Evolutionary conservation across 768 basidiomycete genomes (phyloP).

Genomic region (Leccinum uliginosum): DNA sequence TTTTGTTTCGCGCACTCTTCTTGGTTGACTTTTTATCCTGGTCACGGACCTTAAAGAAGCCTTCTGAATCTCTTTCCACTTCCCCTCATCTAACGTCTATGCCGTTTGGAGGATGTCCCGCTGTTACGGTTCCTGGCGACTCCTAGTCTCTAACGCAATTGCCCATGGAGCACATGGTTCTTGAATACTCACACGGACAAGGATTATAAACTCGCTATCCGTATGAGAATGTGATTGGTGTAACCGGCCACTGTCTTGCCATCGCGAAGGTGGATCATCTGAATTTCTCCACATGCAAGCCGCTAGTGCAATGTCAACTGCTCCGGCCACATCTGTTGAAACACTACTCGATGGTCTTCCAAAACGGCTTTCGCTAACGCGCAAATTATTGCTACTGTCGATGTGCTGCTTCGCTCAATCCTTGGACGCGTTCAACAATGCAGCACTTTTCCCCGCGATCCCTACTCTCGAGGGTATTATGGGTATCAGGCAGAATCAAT

Average conservation of each 20-base stretch:
- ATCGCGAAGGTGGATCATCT: not conserved
- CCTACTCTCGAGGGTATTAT: conserved; percentile 27
- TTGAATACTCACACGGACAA: not conserved
- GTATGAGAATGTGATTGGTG: not conserved
- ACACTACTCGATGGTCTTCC: conserved; percentile 1
- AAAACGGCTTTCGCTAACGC: conserved; percentile 18
- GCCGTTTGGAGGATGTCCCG: not conserved
- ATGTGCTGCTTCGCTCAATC: conserved; percentile 41
- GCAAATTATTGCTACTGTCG: conserved; percentile 30
- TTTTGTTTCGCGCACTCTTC: not conserved
- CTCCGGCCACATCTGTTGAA: not conserved
- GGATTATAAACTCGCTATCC: not conserved
- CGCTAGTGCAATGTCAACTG: conserved; percentile 10
- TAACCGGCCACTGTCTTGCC: too few relatives aligned
- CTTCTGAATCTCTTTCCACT: not conserved
- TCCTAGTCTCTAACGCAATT: not conserved
- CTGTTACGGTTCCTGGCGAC: not conserved
- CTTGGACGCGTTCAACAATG: conserved; percentile 42
- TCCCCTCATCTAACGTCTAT: not conserved
- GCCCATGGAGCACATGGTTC: not conserved
- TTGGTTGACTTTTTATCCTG: not conserved
- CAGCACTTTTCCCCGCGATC: conserved; percentile 38
- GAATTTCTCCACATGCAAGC: not conserved
- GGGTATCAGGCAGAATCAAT: conserved; percentile 26
- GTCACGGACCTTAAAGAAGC: not conserved